These are phyloP conservation scores for Cutaneotrichosporon cyanovorans DNA, from an alignment of 1,284 basidiomycete genomes.

Conservation along the genomic window DNA sequence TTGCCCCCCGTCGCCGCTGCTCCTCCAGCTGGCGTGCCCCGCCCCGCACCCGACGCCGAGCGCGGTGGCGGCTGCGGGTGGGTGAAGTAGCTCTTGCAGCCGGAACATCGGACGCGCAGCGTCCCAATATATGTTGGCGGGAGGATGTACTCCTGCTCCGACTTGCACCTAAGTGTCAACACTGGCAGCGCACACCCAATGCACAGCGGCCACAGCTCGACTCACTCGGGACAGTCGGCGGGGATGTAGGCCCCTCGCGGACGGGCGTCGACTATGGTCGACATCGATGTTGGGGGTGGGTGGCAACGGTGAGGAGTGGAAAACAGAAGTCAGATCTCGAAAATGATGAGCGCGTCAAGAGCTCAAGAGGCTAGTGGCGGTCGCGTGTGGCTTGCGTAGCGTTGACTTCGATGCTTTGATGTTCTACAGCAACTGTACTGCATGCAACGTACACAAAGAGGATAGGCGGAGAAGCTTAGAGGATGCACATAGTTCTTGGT, in stretches of 20 bases:
- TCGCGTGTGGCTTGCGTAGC: too few species aligned
- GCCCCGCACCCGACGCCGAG: neutral
- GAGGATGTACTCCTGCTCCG: slow-evolving; percentile 64
- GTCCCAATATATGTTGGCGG: slow-evolving; percentile 59
- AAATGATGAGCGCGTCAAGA: too few species aligned
- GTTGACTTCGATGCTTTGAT: too few species aligned
- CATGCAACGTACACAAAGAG: too few species aligned
- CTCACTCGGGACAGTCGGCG: slow-evolving; percentile 42
- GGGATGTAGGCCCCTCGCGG: slow-evolving; percentile 38
- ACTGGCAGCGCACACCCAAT: neutral
- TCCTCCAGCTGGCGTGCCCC: slow-evolving; percentile 2
- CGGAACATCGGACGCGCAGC: slow-evolving; percentile 63
- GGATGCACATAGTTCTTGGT: too few species aligned
- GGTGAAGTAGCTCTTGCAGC: slow-evolving; percentile 45
- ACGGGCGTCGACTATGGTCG: slow-evolving; percentile 43
- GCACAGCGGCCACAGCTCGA: neutral
- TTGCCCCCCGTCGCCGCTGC: slow-evolving; percentile 17
- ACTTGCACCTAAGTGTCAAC: slow-evolving; percentile 49
- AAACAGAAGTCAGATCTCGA: too few species aligned
- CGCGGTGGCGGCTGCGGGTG: slow-evolving; percentile 31
- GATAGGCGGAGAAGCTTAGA: too few species aligned
- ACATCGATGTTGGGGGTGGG: slow-evolving; percentile 22
- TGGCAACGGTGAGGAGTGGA: neutral
- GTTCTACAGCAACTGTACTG: too few species aligned
- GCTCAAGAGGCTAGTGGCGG: too few species aligned